Conservation (phyloP, 2,329 filamentous ascomycete genomes). For the Alternaria tenuissima region DNA sequence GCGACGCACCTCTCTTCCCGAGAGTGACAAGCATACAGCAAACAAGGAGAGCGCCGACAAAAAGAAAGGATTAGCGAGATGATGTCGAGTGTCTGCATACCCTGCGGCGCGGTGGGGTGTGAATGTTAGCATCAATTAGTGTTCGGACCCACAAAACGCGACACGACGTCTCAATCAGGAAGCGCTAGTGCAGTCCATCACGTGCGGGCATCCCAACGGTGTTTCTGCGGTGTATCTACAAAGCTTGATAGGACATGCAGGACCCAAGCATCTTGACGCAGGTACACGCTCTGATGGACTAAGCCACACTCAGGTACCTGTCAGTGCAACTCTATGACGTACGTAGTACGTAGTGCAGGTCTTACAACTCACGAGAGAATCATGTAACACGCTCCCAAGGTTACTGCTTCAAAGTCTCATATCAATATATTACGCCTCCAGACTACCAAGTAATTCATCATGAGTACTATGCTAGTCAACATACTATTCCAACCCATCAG, state of each 20-base stretch:
- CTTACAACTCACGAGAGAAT: neutral
- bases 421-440: neutral
- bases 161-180: conserved; percentile 27
- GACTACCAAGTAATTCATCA: neutral
- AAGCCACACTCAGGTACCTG: neutral
- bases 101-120: conserved; percentile 24
- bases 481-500: conserved; percentile 1
- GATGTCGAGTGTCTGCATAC: conserved; percentile 34
- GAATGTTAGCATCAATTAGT: conserved; percentile 21
- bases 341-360: conserved; percentile 1
- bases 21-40: conserved; percentile 52
- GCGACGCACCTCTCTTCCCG: conserved; percentile 41
- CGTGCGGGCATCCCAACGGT: conserved; percentile 10
- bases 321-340: neutral
- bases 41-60: conserved; percentile 34
- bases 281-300: conserved; percentile 3
- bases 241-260: conserved; percentile 11
- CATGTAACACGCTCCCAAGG: neutral
- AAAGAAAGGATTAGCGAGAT: conserved; percentile 35
- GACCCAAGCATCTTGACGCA: conserved; percentile 6
- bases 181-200: conserved; percentile 12
- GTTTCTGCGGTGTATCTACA: conserved; percentile 6
- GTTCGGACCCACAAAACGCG: conserved; percentile 24
- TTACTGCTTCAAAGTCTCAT: neutral
- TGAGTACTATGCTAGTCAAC: conserved; percentile 2